Evolutionary conservation across 1,284 basidiomycete species (phyloP), one percentile per base, ranked within the genome.

Genomic region (Apiotrichum laibachii): DNA sequence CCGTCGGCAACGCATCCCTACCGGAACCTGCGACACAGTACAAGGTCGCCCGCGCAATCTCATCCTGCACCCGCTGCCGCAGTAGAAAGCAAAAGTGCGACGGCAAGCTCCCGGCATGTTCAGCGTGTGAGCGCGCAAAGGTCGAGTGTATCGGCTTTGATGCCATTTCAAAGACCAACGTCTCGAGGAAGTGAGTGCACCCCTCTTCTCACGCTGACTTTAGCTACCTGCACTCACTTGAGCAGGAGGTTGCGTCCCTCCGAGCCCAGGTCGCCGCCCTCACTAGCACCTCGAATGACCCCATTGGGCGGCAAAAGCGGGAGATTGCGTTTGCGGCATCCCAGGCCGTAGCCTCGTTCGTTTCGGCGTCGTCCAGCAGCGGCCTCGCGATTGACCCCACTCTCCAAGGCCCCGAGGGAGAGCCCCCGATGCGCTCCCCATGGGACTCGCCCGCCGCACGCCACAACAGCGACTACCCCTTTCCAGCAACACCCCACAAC

Each of bases 111-210:
- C 78, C 78, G 8, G 77, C 77, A 13, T 80, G 78, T 65, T 69
- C 65, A 42, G 73, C 72, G 44, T 76, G 74, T 44, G 68, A 75
- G 43, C 63, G 77, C 44, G 78, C 78, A 40, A 77, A 78, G 50
- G 78, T 80, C n/a, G 78, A 80, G 56, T 80, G 78, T 66, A 76
- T 80, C 21, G 78, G 78, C 15, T 79, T 80, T 62, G 78, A 80
- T 55, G 78, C 78, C 6, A 78, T 80, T 40, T 73, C 71, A 39
- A 80, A 80, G 65, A 77, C 77, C n/a, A 80, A 80, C 58, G 72
- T 80, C 10, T 78, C 77, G 1, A 61, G 78, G 67, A 80, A 78
- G 78, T 79, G 62, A 67, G 77, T 70, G 43, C 37, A n/a, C 1
- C 13, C 22, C 33, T 31, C 5, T 6, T 22, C 40, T 31, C 46